Evolutionary conservation across 208 protist genomes (phyloP).

Genomic region (Perkinsela sp.): DNA sequence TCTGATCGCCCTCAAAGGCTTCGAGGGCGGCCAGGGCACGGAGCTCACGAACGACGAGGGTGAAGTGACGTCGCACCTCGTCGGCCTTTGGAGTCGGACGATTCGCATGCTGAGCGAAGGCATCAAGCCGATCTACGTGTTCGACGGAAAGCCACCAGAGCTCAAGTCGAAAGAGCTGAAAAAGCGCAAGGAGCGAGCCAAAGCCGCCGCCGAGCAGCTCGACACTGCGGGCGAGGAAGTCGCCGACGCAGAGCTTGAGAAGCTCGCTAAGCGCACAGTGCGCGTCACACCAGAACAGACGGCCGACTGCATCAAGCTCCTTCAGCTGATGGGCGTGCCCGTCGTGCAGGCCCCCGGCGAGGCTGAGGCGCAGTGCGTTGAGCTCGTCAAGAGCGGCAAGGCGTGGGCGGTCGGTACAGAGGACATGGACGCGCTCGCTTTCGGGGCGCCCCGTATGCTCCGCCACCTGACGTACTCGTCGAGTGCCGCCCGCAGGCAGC

Average conservation of each 20-base stretch:
- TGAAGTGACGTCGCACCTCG: slow-evolving; percentile 87
- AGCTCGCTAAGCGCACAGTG: slow-evolving; percentile 75
- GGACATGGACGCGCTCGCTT: slow-evolving; percentile 98
- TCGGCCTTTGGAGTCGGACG: slow-evolving; percentile 87
- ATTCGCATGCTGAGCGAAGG: slow-evolving; percentile 89
- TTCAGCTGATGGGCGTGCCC: slow-evolving; percentile 94
- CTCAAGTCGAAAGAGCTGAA: slow-evolving; percentile 78
- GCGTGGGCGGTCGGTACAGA: slow-evolving; percentile 91
- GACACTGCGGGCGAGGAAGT: slow-evolving; percentile 55
- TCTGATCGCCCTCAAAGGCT: slow-evolving; percentile 75
- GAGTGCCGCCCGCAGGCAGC: slow-evolving; percentile 65
- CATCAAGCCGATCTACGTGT: slow-evolving; percentile 94
- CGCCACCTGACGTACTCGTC: slow-evolving; percentile 69
- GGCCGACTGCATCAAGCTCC: slow-evolving; percentile 89
- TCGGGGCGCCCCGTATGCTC: slow-evolving; percentile 78
- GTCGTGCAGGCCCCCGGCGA: slow-evolving; percentile 82
- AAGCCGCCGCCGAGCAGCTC: slow-evolving; percentile 67
- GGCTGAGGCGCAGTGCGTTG: slow-evolving; percentile 95
- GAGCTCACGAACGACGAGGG: slow-evolving; percentile 81
- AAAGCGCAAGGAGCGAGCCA: slow-evolving; percentile 56
- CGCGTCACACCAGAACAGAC: slow-evolving; percentile 77
- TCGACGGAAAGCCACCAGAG: slow-evolving; percentile 93
- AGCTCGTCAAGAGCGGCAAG: slow-evolving; percentile 66
- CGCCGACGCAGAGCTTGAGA: slow-evolving; percentile 65
- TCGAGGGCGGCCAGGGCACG: slow-evolving; percentile 44